Evolutionary conservation across 495 filamentous ascomycete genomes (phyloP).

Genomic region (Lineolata rhizophorae): DNA sequence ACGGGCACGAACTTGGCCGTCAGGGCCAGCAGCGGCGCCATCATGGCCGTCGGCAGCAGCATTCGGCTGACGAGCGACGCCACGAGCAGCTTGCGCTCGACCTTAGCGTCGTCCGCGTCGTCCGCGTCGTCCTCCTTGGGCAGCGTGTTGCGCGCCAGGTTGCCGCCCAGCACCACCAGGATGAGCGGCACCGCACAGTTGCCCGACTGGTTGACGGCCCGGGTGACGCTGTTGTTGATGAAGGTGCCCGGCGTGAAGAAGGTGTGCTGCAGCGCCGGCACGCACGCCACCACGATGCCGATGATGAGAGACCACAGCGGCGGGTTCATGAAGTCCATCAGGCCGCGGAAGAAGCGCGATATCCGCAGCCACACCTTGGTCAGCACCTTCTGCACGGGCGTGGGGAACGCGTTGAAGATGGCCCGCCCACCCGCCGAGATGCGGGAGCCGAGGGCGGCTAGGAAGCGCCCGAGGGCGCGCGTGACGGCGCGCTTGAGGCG

Average conservation of each 20-base stretch:
- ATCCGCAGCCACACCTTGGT: conserved; percentile 10
- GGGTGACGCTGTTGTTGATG: conserved; percentile 76
- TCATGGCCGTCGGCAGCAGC: conserved; percentile 76
- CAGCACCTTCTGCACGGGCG: conserved; percentile 31
- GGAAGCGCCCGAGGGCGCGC: background rate
- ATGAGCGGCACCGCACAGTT: conserved; percentile 89
- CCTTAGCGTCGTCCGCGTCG: conserved; percentile 25
- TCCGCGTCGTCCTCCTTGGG: conserved; percentile 28
- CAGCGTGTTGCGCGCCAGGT: conserved; percentile 41
- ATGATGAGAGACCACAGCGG: conserved; percentile 92
- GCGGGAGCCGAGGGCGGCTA: conserved; percentile 3
- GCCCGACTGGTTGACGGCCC: conserved; percentile 63
- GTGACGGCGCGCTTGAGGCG: too few species aligned
- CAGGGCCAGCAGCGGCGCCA: conserved; percentile 82
- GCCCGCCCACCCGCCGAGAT: conserved; percentile 2
- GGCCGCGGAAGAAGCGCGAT: conserved; percentile 25
- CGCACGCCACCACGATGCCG: conserved; percentile 71
- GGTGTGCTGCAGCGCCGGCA: conserved; percentile 59
- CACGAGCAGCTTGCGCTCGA: conserved; percentile 54
- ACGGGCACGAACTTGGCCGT: conserved; percentile 79
- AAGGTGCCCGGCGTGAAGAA: conserved; percentile 88
- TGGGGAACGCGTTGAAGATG: conserved; percentile 34
- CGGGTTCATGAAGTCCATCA: conserved; percentile 94
- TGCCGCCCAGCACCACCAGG: conserved; percentile 87
- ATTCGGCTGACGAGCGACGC: conserved; percentile 75